A percentile compares a stretch with the other conserved stretches of the same genome.
phyloP scores from a whole-genome alignment of 1,139 yeast genomes.

The Kurtzmaniella quercitrusa region DNA sequence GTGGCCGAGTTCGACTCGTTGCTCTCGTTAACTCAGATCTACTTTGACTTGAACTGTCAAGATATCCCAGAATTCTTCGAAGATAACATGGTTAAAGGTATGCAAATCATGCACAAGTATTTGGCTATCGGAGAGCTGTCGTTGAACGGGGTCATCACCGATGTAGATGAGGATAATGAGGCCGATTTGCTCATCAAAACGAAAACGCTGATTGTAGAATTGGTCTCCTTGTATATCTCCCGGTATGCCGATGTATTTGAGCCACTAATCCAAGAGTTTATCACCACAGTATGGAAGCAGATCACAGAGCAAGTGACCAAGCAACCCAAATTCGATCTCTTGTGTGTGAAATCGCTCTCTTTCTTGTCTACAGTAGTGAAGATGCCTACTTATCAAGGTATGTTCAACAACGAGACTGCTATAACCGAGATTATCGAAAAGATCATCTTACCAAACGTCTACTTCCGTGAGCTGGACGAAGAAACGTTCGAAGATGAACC shows the following conservation, averaged over 20 bases:
- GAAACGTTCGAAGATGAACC: slow-evolving; percentile 97
- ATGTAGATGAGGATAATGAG: slow-evolving; percentile 63
- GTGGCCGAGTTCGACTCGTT: slow-evolving; percentile 62
- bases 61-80: slow-evolving; percentile 98
- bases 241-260: slow-evolving; percentile 91
- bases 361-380: slow-evolving; percentile 81
- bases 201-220: slow-evolving; percentile 80
- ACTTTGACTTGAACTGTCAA: slow-evolving; percentile 92
- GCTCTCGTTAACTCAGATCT: slow-evolving; percentile 69
- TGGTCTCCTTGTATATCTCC: slow-evolving; percentile 79
- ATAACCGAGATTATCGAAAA: slow-evolving; percentile 75
- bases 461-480: slow-evolving; percentile 80
- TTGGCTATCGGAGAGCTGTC: slow-evolving; percentile 42
- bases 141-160: slow-evolving; percentile 47
- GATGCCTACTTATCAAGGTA: slow-evolving; percentile 52
- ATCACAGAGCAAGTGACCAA: slow-evolving; percentile 58
- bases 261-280: slow-evolving; percentile 69
- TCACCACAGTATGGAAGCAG: slow-evolving; percentile 77
- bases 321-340: slow-evolving; percentile 76
- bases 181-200: slow-evolving; percentile 68
- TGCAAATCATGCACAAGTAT: slow-evolving; percentile 80
- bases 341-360: slow-evolving; percentile 76
- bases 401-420: slow-evolving; percentile 65
- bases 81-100: slow-evolving; percentile 74
- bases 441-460: slow-evolving; percentile 83